Conservation (phyloP, 208 protist species). For the Leishmania tropica region DNA sequence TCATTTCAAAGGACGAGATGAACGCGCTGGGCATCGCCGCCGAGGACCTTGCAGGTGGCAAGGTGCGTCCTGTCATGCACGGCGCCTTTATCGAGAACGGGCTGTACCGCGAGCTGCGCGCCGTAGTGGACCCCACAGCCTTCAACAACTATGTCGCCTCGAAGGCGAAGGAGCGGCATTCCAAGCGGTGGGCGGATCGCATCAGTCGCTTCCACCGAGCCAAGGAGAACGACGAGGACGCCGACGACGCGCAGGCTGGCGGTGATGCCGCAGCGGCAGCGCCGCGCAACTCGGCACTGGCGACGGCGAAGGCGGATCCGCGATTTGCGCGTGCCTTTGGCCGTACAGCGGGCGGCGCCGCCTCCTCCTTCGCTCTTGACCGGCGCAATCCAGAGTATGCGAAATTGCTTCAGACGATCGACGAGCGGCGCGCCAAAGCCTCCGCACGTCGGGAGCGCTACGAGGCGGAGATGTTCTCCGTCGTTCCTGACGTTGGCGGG, state of each 20-base stretch:
- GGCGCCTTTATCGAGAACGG: conserved; percentile 97
- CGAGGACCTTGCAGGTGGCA: conserved; percentile 92
- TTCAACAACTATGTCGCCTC: conserved; percentile 87
- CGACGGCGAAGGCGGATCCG: conserved; percentile 61
- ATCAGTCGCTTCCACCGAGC: conserved; percentile 85
- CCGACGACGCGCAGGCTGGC: neutral
- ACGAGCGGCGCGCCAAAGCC: conserved; percentile 75
- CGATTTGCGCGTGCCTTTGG: conserved; percentile 78
- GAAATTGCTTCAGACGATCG: conserved; percentile 79
- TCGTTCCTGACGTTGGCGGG: conserved; percentile 60
- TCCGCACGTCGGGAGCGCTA: conserved; percentile 67
- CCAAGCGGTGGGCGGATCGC: conserved; percentile 74
- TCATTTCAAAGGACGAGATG: conserved; percentile 96
- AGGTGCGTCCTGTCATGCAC: conserved; percentile 97
- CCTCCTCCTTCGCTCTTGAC: conserved; percentile 71
- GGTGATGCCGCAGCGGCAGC: neutral
- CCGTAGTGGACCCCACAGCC: conserved; percentile 88
- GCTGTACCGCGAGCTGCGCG: conserved; percentile 85
- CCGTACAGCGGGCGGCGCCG: conserved; percentile 34
- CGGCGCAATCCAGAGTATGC: conserved; percentile 80
- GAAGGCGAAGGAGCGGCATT: conserved; percentile 55
- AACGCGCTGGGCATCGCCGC: conserved; percentile 75
- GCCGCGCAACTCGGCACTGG: conserved; percentile 29
- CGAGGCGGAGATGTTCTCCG: conserved; percentile 75
- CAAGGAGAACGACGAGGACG: conserved; percentile 19